Evolutionary conservation across 441 rosid species (phyloP), one percentile per base, ranked within the genome.

Genomic region (Hypseocharis bilobata): DNA sequence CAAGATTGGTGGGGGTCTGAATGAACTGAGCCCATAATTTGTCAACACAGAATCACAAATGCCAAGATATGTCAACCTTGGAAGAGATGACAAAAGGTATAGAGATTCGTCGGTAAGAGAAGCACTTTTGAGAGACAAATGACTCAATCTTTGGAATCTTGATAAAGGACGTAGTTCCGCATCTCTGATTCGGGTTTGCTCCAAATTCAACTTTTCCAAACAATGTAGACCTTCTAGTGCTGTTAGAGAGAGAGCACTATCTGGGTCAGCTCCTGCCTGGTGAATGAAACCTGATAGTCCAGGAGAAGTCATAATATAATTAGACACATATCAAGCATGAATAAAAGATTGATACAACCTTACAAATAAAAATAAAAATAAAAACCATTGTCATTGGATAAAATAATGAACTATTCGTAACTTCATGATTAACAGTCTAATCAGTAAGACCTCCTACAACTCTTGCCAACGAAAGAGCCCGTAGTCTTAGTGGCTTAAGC

Each of bases 41-140:
- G 99, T 93, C 77, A 93, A 59, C 34, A 93, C 89, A 5, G 91
- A 91, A 72, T 88, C 92, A 27, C 75, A 68, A 55, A 93, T 67
- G n/a, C 75, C 67, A 7, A 93, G 89, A 67, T 69, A 56, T 52
- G 75, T 80, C 73, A 93, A 69, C 80, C 77, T 85, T 52, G 82
- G 67, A 47, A 91, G 85, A 60, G 82, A 76, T 22, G 92, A 86
- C 22, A 86, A 69, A 60, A 66, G 72, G 77, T 84, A 74, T 67
- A 91, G 82, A 3, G 86, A 81, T 65, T 47, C 61, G 52, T 92
- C 96, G 3, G 98, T 85, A 30, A 91, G 88, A 60, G 85, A 82
- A 67, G 81, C 68, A 76, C 80, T 84, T 72, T 63, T 80, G 7
- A 91, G 83, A 71, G 76, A 83, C 72, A 88, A 71, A 77, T 81